phyloP scores from a whole-genome alignment of 2,329 filamentous ascomycete genomes.

The Raffaelea ambrosiae region DNA sequence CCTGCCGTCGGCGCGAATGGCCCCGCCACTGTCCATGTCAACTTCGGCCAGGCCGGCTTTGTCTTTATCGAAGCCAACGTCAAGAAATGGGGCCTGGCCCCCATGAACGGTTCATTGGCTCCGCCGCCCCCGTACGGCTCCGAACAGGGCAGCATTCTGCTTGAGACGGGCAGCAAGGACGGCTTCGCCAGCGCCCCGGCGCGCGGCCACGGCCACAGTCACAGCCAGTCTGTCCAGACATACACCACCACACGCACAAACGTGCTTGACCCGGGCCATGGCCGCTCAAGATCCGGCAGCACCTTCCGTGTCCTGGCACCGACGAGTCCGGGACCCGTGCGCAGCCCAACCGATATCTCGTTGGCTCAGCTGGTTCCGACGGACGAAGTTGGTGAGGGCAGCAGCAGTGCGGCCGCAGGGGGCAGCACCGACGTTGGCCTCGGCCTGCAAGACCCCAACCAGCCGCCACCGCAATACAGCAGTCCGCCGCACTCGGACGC shows the following conservation, averaged over 20 bases:
- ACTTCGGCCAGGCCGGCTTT: conserved; percentile 95
- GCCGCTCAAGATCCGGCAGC: conserved; percentile 68
- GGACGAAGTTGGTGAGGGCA: conserved; percentile 66
- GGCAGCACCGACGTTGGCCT: not conserved
- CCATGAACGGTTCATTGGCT: conserved; percentile 89
- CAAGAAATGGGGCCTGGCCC: conserved; percentile 98
- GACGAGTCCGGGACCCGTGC: conserved; percentile 78
- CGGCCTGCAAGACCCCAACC: conserved; percentile 34
- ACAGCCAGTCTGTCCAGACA: conserved; percentile 36
- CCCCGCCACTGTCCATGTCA: conserved; percentile 87
- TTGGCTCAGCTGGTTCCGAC: conserved; percentile 71
- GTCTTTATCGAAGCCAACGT: conserved; percentile 99
- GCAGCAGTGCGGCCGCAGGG: conserved; percentile 25
- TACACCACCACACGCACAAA: conserved; percentile 26
- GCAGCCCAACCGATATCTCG: conserved; percentile 93
- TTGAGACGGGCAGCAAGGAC: conserved; percentile 72
- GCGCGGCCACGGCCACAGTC: conserved; percentile 34
- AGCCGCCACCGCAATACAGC: conserved; percentile 64
- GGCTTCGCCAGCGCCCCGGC: conserved; percentile 33
- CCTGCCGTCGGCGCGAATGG: conserved; percentile 95
- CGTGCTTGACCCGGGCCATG: conserved; percentile 54
- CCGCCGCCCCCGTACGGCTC: conserved; percentile 95
- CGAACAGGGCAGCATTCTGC: conserved; percentile 90
- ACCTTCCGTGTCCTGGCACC: conserved; percentile 61
- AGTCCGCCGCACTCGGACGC: conserved; percentile 55